These are phyloP conservation scores for Bothriochloa decipiens DNA, from an alignment of 176 grass and related monocot species.

Conservation along the genomic window DNA sequence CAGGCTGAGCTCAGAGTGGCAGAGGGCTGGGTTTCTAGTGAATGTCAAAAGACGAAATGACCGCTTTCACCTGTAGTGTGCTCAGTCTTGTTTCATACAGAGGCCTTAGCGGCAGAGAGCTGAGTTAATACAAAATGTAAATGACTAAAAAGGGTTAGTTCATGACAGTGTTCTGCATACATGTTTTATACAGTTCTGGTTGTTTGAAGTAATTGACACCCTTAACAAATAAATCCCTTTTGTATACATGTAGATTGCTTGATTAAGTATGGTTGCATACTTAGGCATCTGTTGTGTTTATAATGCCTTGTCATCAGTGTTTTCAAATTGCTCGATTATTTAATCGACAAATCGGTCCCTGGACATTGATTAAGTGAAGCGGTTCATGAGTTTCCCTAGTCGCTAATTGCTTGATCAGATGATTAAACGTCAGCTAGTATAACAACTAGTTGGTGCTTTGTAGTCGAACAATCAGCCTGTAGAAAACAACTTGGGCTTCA, in stretches of 20 bases:
- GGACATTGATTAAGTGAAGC: background rate
- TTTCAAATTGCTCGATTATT: background rate
- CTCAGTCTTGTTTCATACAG: background rate
- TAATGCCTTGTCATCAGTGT: background rate
- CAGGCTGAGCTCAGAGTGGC: background rate
- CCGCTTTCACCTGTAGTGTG: background rate
- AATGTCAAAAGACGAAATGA: background rate
- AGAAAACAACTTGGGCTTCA: background rate
- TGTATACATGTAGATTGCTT: background rate
- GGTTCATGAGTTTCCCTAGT: background rate
- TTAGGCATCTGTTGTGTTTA: background rate
- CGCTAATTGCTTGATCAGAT: background rate
- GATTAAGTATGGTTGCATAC: background rate
- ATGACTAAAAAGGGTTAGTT: background rate
- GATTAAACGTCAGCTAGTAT: background rate
- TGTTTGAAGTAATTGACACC: slow-evolving; percentile 11
- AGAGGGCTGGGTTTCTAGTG: background rate
- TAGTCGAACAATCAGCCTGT: background rate
- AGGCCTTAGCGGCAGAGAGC: background rate
- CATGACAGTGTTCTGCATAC: background rate
- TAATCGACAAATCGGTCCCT: background rate
- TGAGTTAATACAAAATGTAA: slow-evolving; percentile 10
- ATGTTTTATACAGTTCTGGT: slow-evolving; percentile 15
- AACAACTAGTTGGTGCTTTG: background rate
- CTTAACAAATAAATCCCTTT: background rate